Base-by-base conservation (phyloP, 164 flowering plant species). In the Magnolia changhungtana region DNA sequence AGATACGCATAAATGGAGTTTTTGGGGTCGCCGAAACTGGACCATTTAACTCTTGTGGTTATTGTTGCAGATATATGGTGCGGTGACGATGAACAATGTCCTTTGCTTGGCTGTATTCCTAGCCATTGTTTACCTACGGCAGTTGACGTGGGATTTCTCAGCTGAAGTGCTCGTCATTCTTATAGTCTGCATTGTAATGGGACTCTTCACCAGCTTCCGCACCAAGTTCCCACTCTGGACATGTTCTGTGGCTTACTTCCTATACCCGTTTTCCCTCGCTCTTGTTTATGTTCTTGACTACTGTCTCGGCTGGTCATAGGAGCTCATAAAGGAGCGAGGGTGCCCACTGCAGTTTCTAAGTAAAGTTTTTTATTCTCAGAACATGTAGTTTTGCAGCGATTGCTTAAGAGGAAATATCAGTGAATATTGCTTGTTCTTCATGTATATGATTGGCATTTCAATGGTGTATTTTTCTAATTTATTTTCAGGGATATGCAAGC, bases 151-250 rank as follows among this genome's bases (percentile, higher is more conserved):
- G 97, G 86, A 91, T 84, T 92, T 92, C 87, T 89, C 97, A 7
- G 82, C 95, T 13, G 97, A 92, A 76, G 95, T 92, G 67, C 81
- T 91, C 68, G 82, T 91, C 8, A 86, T 92, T 67, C 81, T 89
- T 8, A 85, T 91, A n/a, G 90, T 91, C 11, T 85, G 90, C 77
- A 1, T 89, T 4, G 82, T 88, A 74, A 85, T 92, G 92, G 95
- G 97, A 18, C 78, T 72, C 50, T 81, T 89, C 74, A 89, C 82
- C 63, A 90, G 97, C 84, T 86, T 87, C 84, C 89, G 89, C 72
- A 85, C 90, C 27, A 86, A 85, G 23, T 93, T 85, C 82, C 96
- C 93, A 8, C 85, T 93, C 0, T 93, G 97, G 97, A 91, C 92
- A 51, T 85, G 84, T 72, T 79, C 78, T 0, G 2, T 89, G 14